Evolutionary conservation across 352 stramenopile species (phyloP).

Genomic region (Globisporangium lucens): DNA sequence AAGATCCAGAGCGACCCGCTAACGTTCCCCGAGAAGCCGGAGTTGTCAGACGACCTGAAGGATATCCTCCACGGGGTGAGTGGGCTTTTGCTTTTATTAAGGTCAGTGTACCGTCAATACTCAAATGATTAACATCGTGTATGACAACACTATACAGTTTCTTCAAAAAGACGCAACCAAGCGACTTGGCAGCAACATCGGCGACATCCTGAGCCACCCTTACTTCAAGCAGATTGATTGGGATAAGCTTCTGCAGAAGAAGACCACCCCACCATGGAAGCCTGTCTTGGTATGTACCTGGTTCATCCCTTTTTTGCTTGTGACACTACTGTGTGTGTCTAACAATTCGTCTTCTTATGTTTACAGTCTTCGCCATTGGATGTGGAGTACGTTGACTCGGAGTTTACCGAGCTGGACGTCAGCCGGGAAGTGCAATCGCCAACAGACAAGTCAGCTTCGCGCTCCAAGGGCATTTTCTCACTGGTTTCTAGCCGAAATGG

Average conservation of each 20-base stretch:
- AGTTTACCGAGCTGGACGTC: constrained; percentile 86
- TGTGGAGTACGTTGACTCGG: constrained; percentile 82
- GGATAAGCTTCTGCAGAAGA: constrained; percentile 82
- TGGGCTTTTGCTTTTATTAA: constrained; percentile 1
- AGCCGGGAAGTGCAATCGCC: constrained; percentile 79
- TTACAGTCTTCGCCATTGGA: constrained; percentile 69
- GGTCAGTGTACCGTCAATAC: not conserved
- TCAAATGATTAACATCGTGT: constrained; percentile 1
- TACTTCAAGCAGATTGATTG: constrained; percentile 84
- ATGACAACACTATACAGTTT: constrained; percentile 32
- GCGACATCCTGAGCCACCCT: constrained; percentile 77
- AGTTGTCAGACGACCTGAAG: constrained; percentile 69
- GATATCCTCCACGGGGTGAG: constrained; percentile 69
- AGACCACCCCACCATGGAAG: constrained; percentile 85
- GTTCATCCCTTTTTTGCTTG: not conserved
- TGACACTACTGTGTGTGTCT: not conserved
- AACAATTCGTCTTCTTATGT: not conserved
- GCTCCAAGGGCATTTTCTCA: constrained; percentile 82
- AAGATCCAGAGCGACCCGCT: constrained; percentile 89
- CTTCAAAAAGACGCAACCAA: constrained; percentile 87
- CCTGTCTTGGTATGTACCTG: constrained; percentile 47
- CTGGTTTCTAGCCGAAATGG: constrained; percentile 64
- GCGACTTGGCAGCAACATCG: constrained; percentile 85
- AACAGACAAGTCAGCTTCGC: constrained; percentile 70
- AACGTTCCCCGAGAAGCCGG: constrained; percentile 71